phyloP scores from a whole-genome alignment of 352 stramenopile species.

The Pythium angustatum region DNA sequence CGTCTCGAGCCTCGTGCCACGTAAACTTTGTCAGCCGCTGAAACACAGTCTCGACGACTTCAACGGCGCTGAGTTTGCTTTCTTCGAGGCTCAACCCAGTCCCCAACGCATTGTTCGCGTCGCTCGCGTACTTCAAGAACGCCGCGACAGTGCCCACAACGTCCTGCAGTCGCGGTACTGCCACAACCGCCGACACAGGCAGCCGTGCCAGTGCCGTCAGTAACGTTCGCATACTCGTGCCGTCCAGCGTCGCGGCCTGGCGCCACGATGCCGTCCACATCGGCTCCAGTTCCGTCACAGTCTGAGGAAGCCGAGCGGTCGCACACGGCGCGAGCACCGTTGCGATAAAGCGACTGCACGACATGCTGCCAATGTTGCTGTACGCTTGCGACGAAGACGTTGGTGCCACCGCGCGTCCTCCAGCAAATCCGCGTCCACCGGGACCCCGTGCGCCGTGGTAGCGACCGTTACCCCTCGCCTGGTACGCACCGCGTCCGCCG shows the following conservation, averaged over 20 bases:
- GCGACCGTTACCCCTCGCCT: background rate
- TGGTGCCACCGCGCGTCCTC: background rate
- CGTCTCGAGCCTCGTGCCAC: conserved; percentile 55
- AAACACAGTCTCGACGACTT: conserved; percentile 43
- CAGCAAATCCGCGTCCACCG: background rate
- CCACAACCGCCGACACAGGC: conserved; percentile 41
- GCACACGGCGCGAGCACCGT: conserved; percentile 41
- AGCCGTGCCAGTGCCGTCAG: conserved; percentile 50
- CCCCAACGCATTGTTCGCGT: conserved; percentile 8
- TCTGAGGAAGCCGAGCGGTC: conserved; percentile 40
- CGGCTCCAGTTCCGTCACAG: conserved; percentile 35
- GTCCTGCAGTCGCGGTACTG: conserved; percentile 37
- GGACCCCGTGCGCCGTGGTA: background rate
- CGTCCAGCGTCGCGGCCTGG: conserved; percentile 33
- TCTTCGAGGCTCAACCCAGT: conserved; percentile 34
- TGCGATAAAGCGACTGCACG: conserved; percentile 50
- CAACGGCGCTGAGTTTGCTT: conserved; percentile 40
- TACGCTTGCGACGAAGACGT: background rate
- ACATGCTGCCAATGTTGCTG: conserved; percentile 22
- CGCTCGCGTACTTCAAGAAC: conserved; percentile 29
- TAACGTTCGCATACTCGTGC: conserved; percentile 40
- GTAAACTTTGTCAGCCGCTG: conserved; percentile 70
- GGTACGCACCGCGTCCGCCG: background rate
- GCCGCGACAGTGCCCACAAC: conserved; percentile 32
- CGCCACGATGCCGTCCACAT: conserved; percentile 58